Evolutionary conservation across 176 grass and related monocot genomes (phyloP), one percentile per base, ranked within the genome.

Genomic region (barley (Hordeum vulgare)): DNA sequence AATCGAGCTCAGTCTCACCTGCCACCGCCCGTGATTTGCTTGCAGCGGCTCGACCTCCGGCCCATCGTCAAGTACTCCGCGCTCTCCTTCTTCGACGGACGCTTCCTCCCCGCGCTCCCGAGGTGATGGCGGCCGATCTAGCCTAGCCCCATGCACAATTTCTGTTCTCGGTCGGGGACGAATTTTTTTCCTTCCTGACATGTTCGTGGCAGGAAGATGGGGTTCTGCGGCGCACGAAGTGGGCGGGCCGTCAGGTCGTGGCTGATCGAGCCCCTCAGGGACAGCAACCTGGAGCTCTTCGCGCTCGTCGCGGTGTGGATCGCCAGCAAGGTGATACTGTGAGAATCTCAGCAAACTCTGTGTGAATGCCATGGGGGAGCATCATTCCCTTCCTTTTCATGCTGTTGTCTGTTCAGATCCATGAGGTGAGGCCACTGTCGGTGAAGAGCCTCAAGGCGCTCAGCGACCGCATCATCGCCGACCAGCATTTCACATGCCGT

Each of bases 241-340:
- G 78, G 68, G 0, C 79, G 37, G 26, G 60, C 60, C 27, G 84
- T 90, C 59, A 83, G 28, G 45, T 90, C 84, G 49, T 98, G 92
- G 95, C 89, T 98, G 11, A 78, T 98, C 25, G 88, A 86, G 21
- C 92, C 85, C 39, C 77, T 91, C 31, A 91, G 92, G 54, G 92
- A 93, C 81, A 98, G 95, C 87, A 98, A 98, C 61, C 79, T 98
- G 51, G 86, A 95, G 85, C 88, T 98, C 53, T 98, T 98, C 85
- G 81, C 81, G 11, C 88, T 98, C 54, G 82, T 88, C 57, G 90
- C 95, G 0, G 85, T 95, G 62, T 98, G 92, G 95, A 79, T 98
- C 57, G 88, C 95, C 40, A 98, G 86, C 63, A 98, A 98, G 90
- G 95, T 95, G 49, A 80, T 35, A 13, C 21, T 12, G 71, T 51